Evolutionary conservation across 495 filamentous ascomycete species (phyloP), one percentile per base, ranked within the genome.

Genomic region (Lentithecium fluviatile): DNA sequence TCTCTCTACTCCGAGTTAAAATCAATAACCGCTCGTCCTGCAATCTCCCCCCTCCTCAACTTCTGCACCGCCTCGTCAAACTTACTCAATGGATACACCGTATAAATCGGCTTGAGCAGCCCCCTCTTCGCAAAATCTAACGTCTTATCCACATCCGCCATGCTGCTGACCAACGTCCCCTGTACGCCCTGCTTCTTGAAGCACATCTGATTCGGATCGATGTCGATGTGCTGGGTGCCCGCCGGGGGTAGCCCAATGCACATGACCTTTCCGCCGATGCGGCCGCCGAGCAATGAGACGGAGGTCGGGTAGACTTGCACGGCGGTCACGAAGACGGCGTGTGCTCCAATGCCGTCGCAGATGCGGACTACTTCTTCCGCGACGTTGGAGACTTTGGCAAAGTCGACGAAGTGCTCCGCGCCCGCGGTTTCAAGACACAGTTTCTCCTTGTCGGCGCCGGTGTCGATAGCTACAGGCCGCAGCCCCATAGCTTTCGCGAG

Each of bases 401-500:
- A 70, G 52, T 70, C 68, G 32, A 70, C 58, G 38, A 70, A 70
- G 12, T 56, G 17, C 55, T 70, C 68, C 1, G 68, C 68, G n/a
- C 68, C 68, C 1, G 58, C 63, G 6, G 49, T 62, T 45, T 66
- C 58, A 10, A 65, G 36, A 29, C 60, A 67, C n/a, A 70, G 45
- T 20, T 62, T 61, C 37, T 61, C 42, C 51, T 68, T 70, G 21
- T 68, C 68, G 0, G 42, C 49, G 6, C 68, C 68, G n/a, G 61
- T 66, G 59, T 70, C 68, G 24, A 70, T 56, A 29, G 62, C 68
- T 2, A 70, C 48, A 19, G 68, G 24, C 2, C 68, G 61, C 12
- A 70, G n/a, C 13, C 68, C 68, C 68, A 70, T 70, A 17, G 68
- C 66, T 61, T 74, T 73, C 2, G 74, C 74, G 2, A 76, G 62